Percentiles rank a stretch among this genome's conserved stretches.
Evolutionary conservation across 164 flowering plant genomes (phyloP).

Genomic region (Cinnamomum micranthum): DNA sequence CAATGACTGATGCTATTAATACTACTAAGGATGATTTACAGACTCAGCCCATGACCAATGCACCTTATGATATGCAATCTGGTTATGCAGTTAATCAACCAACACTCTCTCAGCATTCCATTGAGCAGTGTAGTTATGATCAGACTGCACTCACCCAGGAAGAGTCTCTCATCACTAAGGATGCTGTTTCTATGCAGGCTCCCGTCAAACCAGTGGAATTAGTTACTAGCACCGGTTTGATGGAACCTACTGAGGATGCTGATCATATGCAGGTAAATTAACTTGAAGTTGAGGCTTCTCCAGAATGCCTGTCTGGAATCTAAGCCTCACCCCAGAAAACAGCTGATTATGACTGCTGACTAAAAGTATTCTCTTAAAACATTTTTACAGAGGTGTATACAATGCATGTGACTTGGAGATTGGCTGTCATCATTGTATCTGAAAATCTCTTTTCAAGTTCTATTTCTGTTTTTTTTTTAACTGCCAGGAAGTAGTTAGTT

Average conservation of each 20-base stretch:
- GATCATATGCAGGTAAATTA: not conserved
- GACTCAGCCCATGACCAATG: not conserved
- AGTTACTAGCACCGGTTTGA: not conserved
- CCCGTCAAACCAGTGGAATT: not conserved
- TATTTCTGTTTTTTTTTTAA: too few species aligned
- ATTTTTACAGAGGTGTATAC: not conserved
- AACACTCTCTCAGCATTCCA: not conserved
- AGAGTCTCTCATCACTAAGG: not conserved
- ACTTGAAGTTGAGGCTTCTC: not conserved
- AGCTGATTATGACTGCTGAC: conserved; percentile 1
- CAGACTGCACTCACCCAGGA: not conserved
- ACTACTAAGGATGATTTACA: not conserved
- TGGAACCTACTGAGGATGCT: not conserved
- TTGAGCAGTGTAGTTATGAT: not conserved
- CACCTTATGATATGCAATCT: not conserved
- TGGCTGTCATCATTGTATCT: not conserved
- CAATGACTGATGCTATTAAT: conserved; percentile 6
- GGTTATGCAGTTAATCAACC: not conserved
- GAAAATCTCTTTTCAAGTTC: not conserved
- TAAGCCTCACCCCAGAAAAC: not conserved
- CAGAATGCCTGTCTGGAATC: not conserved
- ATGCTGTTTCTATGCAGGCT: not conserved
- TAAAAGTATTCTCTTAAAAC: not conserved
- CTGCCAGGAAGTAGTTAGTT: too few species aligned
- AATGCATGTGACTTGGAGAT: not conserved